A percentile compares a stretch with the other conserved stretches of the same genome.
phyloP scores from a whole-genome alignment of 73 alveolate species.

The Blepharisma stoltei region DNA sequence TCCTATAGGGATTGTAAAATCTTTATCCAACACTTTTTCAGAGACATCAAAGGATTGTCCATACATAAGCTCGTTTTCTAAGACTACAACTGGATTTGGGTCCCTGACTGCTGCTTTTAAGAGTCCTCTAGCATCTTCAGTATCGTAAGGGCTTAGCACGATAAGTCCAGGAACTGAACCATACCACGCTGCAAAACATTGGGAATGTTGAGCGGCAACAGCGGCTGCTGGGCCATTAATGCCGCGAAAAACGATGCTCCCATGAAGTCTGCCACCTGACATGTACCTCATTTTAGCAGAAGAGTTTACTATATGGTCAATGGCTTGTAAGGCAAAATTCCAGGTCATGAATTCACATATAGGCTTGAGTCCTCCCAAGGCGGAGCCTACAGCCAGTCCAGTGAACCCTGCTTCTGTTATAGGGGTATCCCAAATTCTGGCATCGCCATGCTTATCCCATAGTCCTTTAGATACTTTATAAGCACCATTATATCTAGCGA shows the following conservation, averaged over 20 bases:
- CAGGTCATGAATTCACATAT: conserved; percentile 87
- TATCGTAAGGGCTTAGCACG: conserved; percentile 76
- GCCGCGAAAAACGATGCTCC: conserved; percentile 88
- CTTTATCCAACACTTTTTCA: conserved; percentile 67
- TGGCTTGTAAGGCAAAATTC: conserved; percentile 87
- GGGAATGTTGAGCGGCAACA: conserved; percentile 88
- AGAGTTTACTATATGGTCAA: conserved; percentile 82
- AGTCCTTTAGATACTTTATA: conserved; percentile 89
- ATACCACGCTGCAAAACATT: conserved; percentile 91
- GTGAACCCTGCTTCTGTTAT: conserved; percentile 89
- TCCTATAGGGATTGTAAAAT: conserved; percentile 76
- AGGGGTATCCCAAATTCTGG: conserved; percentile 84
- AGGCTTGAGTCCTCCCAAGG: conserved; percentile 82
- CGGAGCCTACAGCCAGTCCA: conserved; percentile 90
- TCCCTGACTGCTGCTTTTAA: conserved; percentile 83
- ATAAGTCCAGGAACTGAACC: conserved; percentile 82
- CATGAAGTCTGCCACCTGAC: conserved; percentile 77
- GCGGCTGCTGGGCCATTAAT: conserved; percentile 89
- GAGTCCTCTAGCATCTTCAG: conserved; percentile 80
- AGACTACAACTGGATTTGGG: conserved; percentile 82
- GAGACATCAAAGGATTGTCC: conserved; percentile 61
- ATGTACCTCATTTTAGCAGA: conserved; percentile 82
- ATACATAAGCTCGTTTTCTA: conserved; percentile 86
- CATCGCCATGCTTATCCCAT: conserved; percentile 68
- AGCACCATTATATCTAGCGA: conserved; percentile 86